These are phyloP conservation scores for Cercospora citrullina DNA, from an alignment of 2,329 filamentous ascomycete species.

Conservation along the genomic window DNA sequence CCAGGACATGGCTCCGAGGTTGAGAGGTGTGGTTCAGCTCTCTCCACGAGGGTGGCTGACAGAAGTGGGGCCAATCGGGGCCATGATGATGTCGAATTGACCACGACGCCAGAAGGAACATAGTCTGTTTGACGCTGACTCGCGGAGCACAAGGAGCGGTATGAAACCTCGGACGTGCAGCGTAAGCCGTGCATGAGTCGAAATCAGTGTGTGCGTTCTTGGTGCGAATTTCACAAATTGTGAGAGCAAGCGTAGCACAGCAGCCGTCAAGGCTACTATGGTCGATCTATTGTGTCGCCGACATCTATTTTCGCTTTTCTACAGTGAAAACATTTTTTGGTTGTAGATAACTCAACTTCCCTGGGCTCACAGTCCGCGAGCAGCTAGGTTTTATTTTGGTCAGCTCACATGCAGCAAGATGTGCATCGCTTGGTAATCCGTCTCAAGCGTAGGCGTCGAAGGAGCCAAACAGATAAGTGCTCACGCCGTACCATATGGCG, in stretches of 20 bases:
- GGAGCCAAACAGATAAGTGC: too few relatives aligned
- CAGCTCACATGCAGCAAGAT: not conserved
- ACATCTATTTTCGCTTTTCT: not conserved
- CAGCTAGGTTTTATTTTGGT: not conserved
- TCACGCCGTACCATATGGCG: too few relatives aligned
- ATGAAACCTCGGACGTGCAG: not conserved
- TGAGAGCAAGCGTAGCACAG: too few relatives aligned
- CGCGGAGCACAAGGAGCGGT: not conserved
- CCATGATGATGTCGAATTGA: constrained; percentile 1
- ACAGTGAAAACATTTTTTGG: not conserved
- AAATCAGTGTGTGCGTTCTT: not conserved
- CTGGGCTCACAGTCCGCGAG: not conserved
- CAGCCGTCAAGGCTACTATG: not conserved
- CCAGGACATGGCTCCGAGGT: constrained; percentile 5
- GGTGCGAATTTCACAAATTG: too few relatives aligned
- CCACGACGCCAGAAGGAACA: constrained; percentile 4
- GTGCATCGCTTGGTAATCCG: not conserved
- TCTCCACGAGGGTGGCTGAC: not conserved
- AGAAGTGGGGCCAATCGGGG: constrained; percentile 1
- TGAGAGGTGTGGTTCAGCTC: not conserved
- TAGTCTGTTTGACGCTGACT: constrained; percentile 8
- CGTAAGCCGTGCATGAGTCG: not conserved
- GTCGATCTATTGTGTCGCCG: not conserved
- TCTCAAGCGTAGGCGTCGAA: too few relatives aligned
- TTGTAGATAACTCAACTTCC: too few relatives aligned